These are phyloP conservation scores for Aspergillus pseudoterreus DNA, from an alignment of 2,329 filamentous ascomycete genomes.

Conservation along the genomic window DNA sequence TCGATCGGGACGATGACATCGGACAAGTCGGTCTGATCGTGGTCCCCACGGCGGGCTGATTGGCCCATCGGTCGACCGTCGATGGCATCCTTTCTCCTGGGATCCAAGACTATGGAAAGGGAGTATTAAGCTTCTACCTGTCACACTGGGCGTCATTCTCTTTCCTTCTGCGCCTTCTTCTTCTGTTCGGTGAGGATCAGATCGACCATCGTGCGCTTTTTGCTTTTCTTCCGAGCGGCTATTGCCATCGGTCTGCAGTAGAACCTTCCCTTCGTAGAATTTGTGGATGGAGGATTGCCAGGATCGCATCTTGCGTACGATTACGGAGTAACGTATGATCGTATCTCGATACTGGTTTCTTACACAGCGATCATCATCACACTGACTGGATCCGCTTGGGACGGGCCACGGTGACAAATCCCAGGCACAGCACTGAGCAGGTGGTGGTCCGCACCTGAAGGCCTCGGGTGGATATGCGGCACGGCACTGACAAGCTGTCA, in stretches of 20 bases:
- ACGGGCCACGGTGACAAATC: background rate
- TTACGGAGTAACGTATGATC: too few species aligned
- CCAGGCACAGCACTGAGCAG: background rate
- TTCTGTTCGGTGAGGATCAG: background rate
- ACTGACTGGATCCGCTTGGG: background rate
- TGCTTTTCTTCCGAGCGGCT: background rate
- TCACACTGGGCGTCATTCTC: background rate
- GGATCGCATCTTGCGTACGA: too few species aligned
- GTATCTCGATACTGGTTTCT: too few species aligned
- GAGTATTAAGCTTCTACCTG: constrained; percentile 13
- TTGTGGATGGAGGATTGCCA: too few species aligned
- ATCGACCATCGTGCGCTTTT: background rate
- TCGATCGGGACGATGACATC: background rate
- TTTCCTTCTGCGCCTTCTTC: background rate
- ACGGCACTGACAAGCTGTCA: background rate
- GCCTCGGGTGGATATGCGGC: background rate
- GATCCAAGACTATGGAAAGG: constrained; percentile 10
- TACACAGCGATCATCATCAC: background rate
- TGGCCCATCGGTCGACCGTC: constrained; percentile 9
- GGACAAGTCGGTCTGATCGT: background rate
- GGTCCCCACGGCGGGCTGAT: background rate
- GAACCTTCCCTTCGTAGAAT: too few species aligned
- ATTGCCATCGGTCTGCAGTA: background rate
- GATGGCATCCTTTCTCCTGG: background rate
- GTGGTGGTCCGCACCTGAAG: background rate